These are phyloP conservation scores for Cucurbita moschata DNA, from an alignment of 306 rosid genomes.

Conservation along the genomic window DNA sequence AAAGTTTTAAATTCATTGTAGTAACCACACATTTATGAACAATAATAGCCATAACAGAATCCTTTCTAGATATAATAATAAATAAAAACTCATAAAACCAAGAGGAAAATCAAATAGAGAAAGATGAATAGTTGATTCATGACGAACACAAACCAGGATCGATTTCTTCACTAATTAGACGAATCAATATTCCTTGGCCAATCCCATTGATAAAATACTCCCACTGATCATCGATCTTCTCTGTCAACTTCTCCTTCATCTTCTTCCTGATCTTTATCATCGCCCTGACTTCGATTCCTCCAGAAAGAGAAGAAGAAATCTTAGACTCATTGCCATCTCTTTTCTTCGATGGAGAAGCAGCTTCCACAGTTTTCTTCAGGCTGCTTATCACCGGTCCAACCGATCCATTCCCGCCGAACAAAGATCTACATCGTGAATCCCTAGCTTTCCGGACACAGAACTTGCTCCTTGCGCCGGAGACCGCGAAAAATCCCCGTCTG, in stretches of 20 bases:
- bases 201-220: slow-evolving; percentile 55
- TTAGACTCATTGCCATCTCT: slow-evolving; percentile 18
- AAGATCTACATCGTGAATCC: background rate
- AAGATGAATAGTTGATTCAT: background rate
- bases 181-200: slow-evolving; percentile 74
- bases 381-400: slow-evolving; percentile 35
- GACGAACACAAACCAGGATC: slow-evolving; percentile 45
- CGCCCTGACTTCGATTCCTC: slow-evolving; percentile 42
- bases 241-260: slow-evolving; percentile 50
- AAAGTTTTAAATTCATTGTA: too few species aligned
- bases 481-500: slow-evolving; percentile 13
- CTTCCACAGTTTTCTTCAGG: slow-evolving; percentile 29
- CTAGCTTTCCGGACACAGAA: background rate
- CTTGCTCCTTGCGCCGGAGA: background rate
- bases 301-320: slow-evolving; percentile 16
- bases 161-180: slow-evolving; percentile 50
- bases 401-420: slow-evolving; percentile 12
- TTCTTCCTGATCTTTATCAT: slow-evolving; percentile 59
- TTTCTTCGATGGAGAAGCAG: slow-evolving; percentile 17
- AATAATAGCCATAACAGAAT: background rate
- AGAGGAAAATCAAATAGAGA: background rate
- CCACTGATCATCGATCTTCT: slow-evolving; percentile 62
- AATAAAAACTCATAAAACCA: background rate
- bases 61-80: background rate
- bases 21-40: background rate